Percentiles rank a stretch among this genome's conserved stretches.
phyloP scores from a whole-genome alignment of 805 yeast species.

The Schwanniomyces yamadae region DNA sequence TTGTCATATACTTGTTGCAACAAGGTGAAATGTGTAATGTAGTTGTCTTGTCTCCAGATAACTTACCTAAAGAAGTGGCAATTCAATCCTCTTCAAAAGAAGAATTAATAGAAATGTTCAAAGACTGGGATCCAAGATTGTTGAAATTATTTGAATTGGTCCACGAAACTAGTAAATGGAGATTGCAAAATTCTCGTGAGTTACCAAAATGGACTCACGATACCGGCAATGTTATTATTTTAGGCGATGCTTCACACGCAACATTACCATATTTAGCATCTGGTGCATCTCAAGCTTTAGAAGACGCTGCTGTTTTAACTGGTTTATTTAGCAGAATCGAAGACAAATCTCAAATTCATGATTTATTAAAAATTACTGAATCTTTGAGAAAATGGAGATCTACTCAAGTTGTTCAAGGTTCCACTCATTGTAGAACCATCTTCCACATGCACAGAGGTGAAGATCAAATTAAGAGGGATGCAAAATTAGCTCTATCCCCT shows the following conservation, averaged over 20 bases:
- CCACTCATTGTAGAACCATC: conserved; percentile 15
- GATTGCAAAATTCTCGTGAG: conserved; percentile 22
- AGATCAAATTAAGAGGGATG: conserved; percentile 23
- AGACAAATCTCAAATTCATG: conserved; percentile 16
- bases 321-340: conserved; percentile 16
- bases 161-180: conserved; percentile 23
- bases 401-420: conserved; percentile 22
- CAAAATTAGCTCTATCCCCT: conserved; percentile 12
- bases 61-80: conserved; percentile 16
- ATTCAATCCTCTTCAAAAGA: conserved; percentile 19
- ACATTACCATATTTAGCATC: conserved; percentile 33
- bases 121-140: conserved; percentile 27
- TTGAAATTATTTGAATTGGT: conserved; percentile 17
- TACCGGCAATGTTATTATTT: conserved; percentile 24
- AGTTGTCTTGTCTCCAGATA: conserved; percentile 30
- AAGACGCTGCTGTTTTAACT: conserved; percentile 30
- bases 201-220: conserved; percentile 25
- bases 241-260: conserved; percentile 38
- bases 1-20: conserved; percentile 25
- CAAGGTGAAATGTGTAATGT: conserved; percentile 26
- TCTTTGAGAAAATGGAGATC: conserved; percentile 22
- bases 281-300: conserved; percentile 35
- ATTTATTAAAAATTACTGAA: conserved; percentile 16
- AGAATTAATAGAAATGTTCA: conserved; percentile 21
- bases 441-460: conserved; percentile 28